phyloP scores from a whole-genome alignment of 495 filamentous ascomycete genomes.

The Bombardia bombarda region DNA sequence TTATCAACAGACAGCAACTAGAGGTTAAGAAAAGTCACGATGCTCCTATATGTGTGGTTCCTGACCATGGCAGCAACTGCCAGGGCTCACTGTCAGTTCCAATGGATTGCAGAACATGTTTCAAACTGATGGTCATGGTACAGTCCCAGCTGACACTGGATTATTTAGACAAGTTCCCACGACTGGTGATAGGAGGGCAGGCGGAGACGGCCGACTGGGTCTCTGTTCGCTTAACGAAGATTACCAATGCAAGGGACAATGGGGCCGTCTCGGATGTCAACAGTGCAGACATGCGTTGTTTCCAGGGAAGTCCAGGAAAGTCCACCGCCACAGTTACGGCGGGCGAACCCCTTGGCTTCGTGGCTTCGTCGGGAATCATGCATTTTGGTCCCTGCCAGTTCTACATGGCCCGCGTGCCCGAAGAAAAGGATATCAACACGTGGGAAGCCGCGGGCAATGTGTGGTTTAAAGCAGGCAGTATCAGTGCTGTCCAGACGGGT shows the following conservation, averaged over 20 bases:
- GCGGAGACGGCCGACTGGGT: slow-evolving; percentile 29
- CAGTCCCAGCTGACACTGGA: background rate
- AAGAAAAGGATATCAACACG: slow-evolving; percentile 27
- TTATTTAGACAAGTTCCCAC: slow-evolving; percentile 24
- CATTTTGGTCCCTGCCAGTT: slow-evolving; percentile 41
- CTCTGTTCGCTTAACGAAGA: slow-evolving; percentile 36
- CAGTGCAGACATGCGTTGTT: slow-evolving; percentile 36
- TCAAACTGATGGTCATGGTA: background rate
- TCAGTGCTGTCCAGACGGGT: slow-evolving; percentile 21
- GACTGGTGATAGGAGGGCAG: slow-evolving; percentile 22
- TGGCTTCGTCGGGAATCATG: slow-evolving; percentile 29
- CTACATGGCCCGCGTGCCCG: slow-evolving; percentile 43
- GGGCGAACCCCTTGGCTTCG: slow-evolving; percentile 34
- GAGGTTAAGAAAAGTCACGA: background rate
- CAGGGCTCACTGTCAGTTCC: background rate
- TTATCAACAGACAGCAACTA: background rate
- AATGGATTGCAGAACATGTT: no score
- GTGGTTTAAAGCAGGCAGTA: slow-evolving; percentile 41
- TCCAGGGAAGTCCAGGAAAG: slow-evolving; percentile 26
- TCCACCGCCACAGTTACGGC: slow-evolving; percentile 28
- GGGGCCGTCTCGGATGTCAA: slow-evolving; percentile 32
- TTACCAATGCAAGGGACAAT: slow-evolving; percentile 36
- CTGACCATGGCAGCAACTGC: background rate
- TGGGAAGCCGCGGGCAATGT: slow-evolving; percentile 41
- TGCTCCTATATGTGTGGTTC: background rate